These are phyloP conservation scores for Ophiostoma sp. DNA, from an alignment of 2,329 filamentous ascomycete genomes.

Conservation along the genomic window DNA sequence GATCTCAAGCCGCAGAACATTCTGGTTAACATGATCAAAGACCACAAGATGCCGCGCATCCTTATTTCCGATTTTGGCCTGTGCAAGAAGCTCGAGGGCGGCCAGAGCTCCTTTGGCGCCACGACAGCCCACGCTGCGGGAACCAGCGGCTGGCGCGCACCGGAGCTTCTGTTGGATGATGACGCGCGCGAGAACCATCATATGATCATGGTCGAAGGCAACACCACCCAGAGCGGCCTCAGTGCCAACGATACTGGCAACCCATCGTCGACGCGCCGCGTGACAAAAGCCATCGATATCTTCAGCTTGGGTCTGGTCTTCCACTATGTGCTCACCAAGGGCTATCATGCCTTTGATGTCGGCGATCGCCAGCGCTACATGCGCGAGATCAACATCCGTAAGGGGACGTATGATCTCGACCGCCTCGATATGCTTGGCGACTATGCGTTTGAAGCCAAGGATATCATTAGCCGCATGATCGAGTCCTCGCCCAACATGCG, in stretches of 20 bases:
- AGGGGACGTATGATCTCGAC: conserved; percentile 69
- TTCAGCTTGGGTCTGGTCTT: conserved; percentile 98
- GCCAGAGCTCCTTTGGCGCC: conserved; percentile 89
- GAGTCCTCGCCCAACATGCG: conserved; percentile 49
- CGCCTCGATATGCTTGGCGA: conserved; percentile 72
- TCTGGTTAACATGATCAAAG: conserved; percentile 65
- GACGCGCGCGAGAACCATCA: conserved; percentile 47
- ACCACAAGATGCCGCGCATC: conserved; percentile 68
- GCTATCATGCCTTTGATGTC: conserved; percentile 87
- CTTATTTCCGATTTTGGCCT: conserved; percentile 97
- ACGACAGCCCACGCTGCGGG: conserved; percentile 91
- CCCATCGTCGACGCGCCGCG: conserved; percentile 63
- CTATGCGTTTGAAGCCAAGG: conserved; percentile 78
- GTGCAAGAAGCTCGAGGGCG: conserved; percentile 93
- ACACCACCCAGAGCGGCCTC: conserved; percentile 48
- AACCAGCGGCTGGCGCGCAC: conserved; percentile 93
- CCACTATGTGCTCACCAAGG: conserved; percentile 94
- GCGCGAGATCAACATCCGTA: conserved; percentile 95
- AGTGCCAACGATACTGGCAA: conserved; percentile 43
- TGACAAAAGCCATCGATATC: conserved; percentile 93
- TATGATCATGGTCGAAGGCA: conserved; percentile 37
- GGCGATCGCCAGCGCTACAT: conserved; percentile 74
- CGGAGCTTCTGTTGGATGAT: conserved; percentile 81
- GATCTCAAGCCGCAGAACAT: conserved; percentile 99
- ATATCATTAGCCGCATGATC: conserved; percentile 79